phyloP scores from a whole-genome alignment of 306 rosid genomes.

The Cercis canadensis region DNA sequence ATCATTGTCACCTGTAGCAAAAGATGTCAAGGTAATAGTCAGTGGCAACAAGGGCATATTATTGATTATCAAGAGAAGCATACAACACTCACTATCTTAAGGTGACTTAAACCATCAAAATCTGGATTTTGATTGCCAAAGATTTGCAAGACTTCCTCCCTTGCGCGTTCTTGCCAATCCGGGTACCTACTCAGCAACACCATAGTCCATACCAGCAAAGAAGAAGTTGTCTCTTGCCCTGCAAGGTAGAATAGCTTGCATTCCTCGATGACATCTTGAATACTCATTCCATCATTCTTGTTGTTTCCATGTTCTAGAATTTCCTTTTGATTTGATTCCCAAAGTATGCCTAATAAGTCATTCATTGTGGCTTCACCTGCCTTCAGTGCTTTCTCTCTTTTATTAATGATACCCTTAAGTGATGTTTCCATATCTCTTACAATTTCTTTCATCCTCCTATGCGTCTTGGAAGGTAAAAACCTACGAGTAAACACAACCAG shows the following conservation, averaged over 20 bases:
- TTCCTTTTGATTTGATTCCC: conserved; percentile 46
- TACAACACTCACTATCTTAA: too few species aligned
- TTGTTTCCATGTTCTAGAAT: conserved; percentile 35
- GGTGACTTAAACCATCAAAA: too few species aligned
- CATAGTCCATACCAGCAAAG: conserved; percentile 44
- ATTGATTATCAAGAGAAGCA: too few species aligned
- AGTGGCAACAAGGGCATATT: too few species aligned
- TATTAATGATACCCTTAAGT: conserved; percentile 22
- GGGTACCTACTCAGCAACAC: too few species aligned
- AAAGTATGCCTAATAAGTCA: conserved; percentile 37
- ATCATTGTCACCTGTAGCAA: too few species aligned
- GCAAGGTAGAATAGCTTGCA: conserved; percentile 45
- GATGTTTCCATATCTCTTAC: background rate
- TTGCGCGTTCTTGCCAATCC: too few species aligned
- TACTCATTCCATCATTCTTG: conserved; percentile 32
- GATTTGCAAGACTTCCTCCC: too few species aligned
- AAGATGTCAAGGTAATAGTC: too few species aligned
- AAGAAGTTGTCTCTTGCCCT: conserved; percentile 32
- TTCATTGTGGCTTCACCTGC: conserved; percentile 34
- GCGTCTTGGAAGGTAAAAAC: background rate
- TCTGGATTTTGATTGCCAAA: too few species aligned
- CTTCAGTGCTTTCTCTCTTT: conserved; percentile 34
- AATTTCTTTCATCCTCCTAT: conserved; percentile 13
- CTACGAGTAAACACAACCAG: background rate
- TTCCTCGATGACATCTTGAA: conserved; percentile 40